Conservation (phyloP, 2,329 filamentous ascomycete genomes). For the Phaeosphaeriaceae sp. region DNA sequence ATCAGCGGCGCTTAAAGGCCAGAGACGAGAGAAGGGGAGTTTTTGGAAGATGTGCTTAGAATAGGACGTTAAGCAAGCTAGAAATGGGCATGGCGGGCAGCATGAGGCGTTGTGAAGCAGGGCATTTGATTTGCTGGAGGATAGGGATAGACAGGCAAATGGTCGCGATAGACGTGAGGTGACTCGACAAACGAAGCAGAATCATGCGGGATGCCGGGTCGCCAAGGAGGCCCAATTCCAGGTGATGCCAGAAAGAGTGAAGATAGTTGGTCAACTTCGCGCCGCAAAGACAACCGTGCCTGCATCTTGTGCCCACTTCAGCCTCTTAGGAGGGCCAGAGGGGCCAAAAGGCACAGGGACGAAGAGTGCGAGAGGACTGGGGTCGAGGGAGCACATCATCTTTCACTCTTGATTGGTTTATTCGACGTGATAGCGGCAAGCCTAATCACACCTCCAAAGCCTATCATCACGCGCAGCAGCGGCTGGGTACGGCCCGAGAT, state of each 20-base stretch:
- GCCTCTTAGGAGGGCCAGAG: constrained; percentile 32
- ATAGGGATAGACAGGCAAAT: no score
- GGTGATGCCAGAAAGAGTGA: no score
- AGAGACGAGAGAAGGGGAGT: constrained; percentile 35
- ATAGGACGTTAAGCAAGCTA: constrained; percentile 41
- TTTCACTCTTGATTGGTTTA: constrained; percentile 22
- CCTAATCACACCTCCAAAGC: constrained; percentile 31
- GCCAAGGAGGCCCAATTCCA: constrained; percentile 38
- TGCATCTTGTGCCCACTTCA: constrained; percentile 37
- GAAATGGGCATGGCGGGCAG: constrained; percentile 33
- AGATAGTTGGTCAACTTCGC: constrained; percentile 42
- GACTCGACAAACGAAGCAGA: constrained; percentile 37
- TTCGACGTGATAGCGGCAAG: constrained; percentile 23
- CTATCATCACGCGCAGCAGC: constrained; percentile 29
- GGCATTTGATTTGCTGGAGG: constrained; percentile 41
- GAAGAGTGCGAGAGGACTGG: constrained; percentile 28
- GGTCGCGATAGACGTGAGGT: constrained; percentile 34
- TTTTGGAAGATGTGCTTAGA: constrained; percentile 46
- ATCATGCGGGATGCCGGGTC: constrained; percentile 35
- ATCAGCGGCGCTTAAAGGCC: constrained; percentile 46
- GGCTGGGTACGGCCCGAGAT: constrained; percentile 33
- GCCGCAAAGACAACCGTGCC: constrained; percentile 41
- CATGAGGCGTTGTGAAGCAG: constrained; percentile 39
- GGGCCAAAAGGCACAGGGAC: constrained; percentile 26
- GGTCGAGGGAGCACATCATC: constrained; percentile 20